Evolutionary conservation across 2,329 filamentous ascomycete species (phyloP), one percentile per base, ranked within the genome.

Genomic region (Microascus cirrosus): DNA sequence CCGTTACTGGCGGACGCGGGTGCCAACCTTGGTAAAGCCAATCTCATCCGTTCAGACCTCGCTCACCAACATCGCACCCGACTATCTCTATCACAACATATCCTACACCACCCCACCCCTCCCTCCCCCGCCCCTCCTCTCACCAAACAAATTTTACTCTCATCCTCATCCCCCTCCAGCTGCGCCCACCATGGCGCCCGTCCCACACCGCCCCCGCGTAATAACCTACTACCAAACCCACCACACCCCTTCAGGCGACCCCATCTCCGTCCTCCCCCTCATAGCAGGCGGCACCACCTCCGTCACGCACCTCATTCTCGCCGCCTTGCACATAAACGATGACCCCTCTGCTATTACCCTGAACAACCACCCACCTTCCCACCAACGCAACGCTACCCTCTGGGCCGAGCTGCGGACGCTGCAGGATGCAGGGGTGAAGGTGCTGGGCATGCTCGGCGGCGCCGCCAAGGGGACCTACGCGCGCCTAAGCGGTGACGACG

Each of bases 391-490:
- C 70, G 74, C 81, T 35, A 82, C 83, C 1, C 77, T 96, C 39
- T 96, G 91, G 90, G 80, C 80, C 24, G 92, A 96, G 70, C 81
- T 90, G 10, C 78, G 80, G 8, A 75, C 84, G 61, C 74, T 96
- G 6, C 87, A 94, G 68, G 80, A 80, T 1, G 78, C 79, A 7
- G 90, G 90, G 50, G 78, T 96, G 61, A 90, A 87, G 65, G 83
- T 96, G 13, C 78, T 95, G 68, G 89, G 83, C 58, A 94, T 96
- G 89, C 77, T 96, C 1, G 92, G 92, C 45, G 92, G 92, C 18
- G 90, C 91, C 2, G 90, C 90, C 0, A 79, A 80, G 60, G 92
- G 91, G 12, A 87, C 84, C 13, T 96, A 81, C 58, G 28, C 60
- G 54, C 77, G 77, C 0, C 78, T 85, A 3, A 81, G 86, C 65